phyloP scores from a whole-genome alignment of 2,329 filamentous ascomycete species.

The Neopestalotiopsis sp. region DNA sequence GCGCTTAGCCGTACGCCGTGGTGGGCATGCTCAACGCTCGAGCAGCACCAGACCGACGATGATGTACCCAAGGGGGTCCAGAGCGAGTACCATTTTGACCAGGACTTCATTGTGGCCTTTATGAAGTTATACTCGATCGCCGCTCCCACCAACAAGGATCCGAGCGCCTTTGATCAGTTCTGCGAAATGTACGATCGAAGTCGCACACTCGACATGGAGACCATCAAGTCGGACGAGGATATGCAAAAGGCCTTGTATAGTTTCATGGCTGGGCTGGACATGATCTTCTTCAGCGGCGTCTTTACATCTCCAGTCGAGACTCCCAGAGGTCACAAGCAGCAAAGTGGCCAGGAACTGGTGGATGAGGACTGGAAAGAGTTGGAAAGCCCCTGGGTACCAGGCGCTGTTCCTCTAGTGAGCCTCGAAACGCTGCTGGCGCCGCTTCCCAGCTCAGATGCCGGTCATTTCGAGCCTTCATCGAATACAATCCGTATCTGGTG shows the following conservation, averaged over 20 bases:
- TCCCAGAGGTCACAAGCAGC: not conserved
- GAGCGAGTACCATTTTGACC: not conserved
- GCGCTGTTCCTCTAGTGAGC: not conserved
- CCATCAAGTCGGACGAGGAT: not conserved
- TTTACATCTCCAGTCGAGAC: not conserved
- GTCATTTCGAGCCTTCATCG: not conserved
- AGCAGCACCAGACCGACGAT: not conserved
- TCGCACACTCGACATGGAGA: not conserved
- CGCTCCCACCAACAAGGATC: not conserved
- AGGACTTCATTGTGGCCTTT: not conserved
- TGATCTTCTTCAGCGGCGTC: not conserved
- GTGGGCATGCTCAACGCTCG: not conserved
- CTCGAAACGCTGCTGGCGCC: not conserved
- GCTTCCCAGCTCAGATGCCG: not conserved
- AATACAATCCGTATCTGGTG: not conserved
- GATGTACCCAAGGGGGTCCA: not conserved
- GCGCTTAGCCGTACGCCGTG: not conserved
- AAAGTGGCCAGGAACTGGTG: not conserved
- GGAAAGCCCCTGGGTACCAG: not conserved
- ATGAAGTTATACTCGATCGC: not conserved
- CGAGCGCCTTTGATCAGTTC: not conserved
- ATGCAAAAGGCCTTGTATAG: not conserved
- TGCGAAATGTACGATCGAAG: not conserved
- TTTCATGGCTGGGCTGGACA: not conserved
- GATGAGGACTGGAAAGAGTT: not conserved